Evolutionary conservation across 2,329 filamentous ascomycete genomes (phyloP), one percentile per base, ranked within the genome.

Genomic region (Neodidymelliopsis sp.): DNA sequence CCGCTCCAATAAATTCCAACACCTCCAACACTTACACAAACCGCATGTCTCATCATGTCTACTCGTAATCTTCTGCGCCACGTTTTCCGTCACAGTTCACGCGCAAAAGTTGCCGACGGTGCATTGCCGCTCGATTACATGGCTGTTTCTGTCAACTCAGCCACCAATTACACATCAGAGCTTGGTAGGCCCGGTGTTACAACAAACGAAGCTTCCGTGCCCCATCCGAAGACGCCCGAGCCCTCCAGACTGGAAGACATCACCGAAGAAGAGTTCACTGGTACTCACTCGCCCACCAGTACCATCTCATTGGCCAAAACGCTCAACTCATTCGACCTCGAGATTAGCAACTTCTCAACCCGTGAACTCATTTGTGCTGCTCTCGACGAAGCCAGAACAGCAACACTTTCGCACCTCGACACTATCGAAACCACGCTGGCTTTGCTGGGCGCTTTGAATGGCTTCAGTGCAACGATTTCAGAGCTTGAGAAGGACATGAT

Each of bases 391-490:
- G 54, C 59, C 4, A 48, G 29, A 1, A 9, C 16, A 1, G 45
- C 47, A 0, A 22, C 31, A 4, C 3, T 13, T 3, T 27, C 29
- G 2, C 61, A 64, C n/a, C 27, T 62, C 4, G 46, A 53, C 0
- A 61, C 59, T 1, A 37, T 64, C 15, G 35, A 47, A 18, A 56
- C 49, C 6, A 45, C 45, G 2, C 16, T 61, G 10, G 51, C 46
- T 6, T 11, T 64, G 5, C 38, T 64, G 2, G 31, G 40, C 3
- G 44, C 59, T 6, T 36, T 64, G 0, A 35, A 46, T 4, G 59
- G 56, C 1, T 54, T 62, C 6, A 58, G 61, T 13, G 48, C 34
- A 6, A 60, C 55, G 2, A 48, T 62, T 1, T 33, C 24, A 6
- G 45, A 50, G 6, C 18, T 61, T 9, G 50, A 16, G 19, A 11